Evolutionary conservation across 441 rosid species (phyloP).

Genomic region (Populus hybrid): DNA sequence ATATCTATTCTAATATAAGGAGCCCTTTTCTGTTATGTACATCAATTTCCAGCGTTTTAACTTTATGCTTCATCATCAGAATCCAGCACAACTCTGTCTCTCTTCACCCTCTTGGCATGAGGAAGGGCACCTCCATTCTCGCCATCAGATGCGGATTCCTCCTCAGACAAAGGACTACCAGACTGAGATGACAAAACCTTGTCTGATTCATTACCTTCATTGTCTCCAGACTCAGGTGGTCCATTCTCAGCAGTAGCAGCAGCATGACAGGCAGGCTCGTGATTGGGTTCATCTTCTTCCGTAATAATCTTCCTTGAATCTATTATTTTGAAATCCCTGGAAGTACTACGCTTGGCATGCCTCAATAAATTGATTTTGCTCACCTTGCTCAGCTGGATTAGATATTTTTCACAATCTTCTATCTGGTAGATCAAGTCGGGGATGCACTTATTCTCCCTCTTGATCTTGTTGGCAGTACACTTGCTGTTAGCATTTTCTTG

Average conservation of each 20-base stretch:
- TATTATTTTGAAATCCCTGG: constrained; percentile 72
- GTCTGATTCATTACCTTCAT: constrained; percentile 29
- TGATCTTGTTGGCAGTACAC: constrained; percentile 69
- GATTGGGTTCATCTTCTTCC: constrained; percentile 35
- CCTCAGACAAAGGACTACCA: constrained; percentile 28
- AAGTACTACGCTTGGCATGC: constrained; percentile 82
- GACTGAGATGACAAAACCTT: constrained; percentile 25
- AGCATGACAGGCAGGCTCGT: constrained; percentile 18
- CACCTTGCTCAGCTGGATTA: constrained; percentile 70
- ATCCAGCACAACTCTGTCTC: constrained; percentile 44
- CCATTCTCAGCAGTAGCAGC: constrained; percentile 25
- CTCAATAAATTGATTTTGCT: constrained; percentile 66
- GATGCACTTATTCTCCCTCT: constrained; percentile 80
- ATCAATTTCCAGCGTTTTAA: neutral
- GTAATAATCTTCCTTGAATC: constrained; percentile 21
- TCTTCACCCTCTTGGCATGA: constrained; percentile 37
- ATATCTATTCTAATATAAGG: neutral
- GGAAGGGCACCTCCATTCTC: constrained; percentile 33
- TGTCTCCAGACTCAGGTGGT: constrained; percentile 35
- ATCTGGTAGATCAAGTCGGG: constrained; percentile 81
- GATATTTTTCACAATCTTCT: constrained; percentile 72
- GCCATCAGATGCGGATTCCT: constrained; percentile 37
- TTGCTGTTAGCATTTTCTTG: constrained; percentile 47
- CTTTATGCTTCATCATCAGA: constrained; percentile 48
- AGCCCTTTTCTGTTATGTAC: neutral